These are phyloP conservation scores for Talaromyces sp. DNA, from an alignment of 2,329 filamentous ascomycete genomes.

Conservation along the genomic window DNA sequence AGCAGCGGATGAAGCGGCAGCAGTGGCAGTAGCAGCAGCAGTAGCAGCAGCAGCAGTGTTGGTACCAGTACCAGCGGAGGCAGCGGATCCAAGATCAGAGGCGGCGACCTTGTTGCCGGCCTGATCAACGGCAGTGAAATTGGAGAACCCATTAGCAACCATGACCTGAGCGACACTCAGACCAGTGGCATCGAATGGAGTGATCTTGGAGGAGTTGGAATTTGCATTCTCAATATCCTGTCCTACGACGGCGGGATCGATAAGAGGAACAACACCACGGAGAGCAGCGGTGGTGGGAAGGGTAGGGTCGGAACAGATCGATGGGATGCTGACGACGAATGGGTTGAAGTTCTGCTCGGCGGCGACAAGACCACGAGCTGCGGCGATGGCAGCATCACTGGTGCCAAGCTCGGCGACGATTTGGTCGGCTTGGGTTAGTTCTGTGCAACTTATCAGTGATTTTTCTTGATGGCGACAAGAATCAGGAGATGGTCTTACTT, in stretches of 20 bases:
- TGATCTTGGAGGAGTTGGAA: slow-evolving; percentile 50
- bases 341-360: slow-evolving; percentile 73
- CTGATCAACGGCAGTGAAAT: slow-evolving; percentile 42
- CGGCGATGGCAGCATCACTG: slow-evolving; percentile 57
- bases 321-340: slow-evolving; percentile 57
- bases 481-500: not conserved
- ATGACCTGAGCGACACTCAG: slow-evolving; percentile 64
- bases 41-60: slow-evolving; percentile 33
- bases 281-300: slow-evolving; percentile 60
- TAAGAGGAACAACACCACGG: slow-evolving; percentile 63
- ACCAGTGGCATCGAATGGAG: slow-evolving; percentile 58
- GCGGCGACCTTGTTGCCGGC: slow-evolving; percentile 31
- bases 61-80: slow-evolving; percentile 28
- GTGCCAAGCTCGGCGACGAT: slow-evolving; percentile 60
- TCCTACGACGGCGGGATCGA: slow-evolving; percentile 61
- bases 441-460: slow-evolving; percentile 30
- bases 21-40: slow-evolving; percentile 25
- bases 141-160: slow-evolving; percentile 58
- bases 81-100: slow-evolving; percentile 29
- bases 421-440: slow-evolving; percentile 61
- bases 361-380: slow-evolving; percentile 60
- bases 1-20: slow-evolving; percentile 17
- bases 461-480: not conserved
- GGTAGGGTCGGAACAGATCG: slow-evolving; percentile 60
- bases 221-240: slow-evolving; percentile 59